These are phyloP conservation scores for Cnidoscolus chayamansa DNA, from an alignment of 441 rosid genomes.

Conservation along the genomic window DNA sequence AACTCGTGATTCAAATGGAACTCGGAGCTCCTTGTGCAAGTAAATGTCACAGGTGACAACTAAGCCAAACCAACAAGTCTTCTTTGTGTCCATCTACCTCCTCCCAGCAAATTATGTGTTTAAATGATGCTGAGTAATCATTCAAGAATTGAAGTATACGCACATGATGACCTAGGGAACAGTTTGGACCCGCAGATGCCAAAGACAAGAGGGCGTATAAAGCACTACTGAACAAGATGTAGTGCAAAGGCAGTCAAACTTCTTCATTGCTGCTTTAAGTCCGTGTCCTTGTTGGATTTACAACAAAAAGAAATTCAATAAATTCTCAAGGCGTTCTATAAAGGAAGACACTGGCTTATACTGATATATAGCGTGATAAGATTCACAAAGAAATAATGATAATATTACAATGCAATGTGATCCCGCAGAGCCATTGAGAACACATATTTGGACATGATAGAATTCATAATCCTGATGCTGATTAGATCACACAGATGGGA, in stretches of 20 bases:
- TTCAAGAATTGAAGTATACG: too few relatives aligned
- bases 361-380: constrained; percentile 27
- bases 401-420: constrained; percentile 18
- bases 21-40: not conserved
- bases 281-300: constrained; percentile 33
- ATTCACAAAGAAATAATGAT: constrained; percentile 22
- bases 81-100: too few relatives aligned
- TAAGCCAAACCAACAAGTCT: too few relatives aligned
- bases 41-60: too few relatives aligned
- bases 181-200: too few relatives aligned
- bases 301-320: constrained; percentile 27
- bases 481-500: constrained; percentile 72
- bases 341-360: constrained; percentile 27
- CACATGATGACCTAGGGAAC: too few relatives aligned
- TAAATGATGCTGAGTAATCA: too few relatives aligned
- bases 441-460: constrained; percentile 9
- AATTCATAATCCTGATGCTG: not conserved
- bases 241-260: constrained; percentile 10
- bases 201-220: not conserved
- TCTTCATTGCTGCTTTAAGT: constrained; percentile 33
- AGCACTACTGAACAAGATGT: not conserved
- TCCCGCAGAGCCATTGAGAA: constrained; percentile 14
- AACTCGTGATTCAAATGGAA: constrained; percentile 1
- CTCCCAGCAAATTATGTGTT: too few relatives aligned
- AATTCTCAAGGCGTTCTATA: constrained; percentile 14